These are phyloP conservation scores for Suaeda aralocaspica DNA, from an alignment of 148 eudicot species.

Conservation along the genomic window DNA sequence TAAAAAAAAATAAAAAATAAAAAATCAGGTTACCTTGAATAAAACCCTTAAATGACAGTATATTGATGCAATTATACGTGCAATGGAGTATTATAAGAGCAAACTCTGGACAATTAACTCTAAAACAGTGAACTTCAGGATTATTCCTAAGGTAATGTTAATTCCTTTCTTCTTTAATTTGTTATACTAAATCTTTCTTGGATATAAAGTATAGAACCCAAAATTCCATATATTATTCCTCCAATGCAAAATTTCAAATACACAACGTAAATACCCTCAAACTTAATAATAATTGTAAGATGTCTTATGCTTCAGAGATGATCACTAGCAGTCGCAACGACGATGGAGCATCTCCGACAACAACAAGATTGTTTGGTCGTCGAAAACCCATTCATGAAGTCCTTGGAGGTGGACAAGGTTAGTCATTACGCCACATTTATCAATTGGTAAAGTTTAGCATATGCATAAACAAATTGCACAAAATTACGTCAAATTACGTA, in stretches of 20 bases:
- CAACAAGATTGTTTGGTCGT: slow-evolving; percentile 19
- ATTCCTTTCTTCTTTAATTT: slow-evolving; percentile 14
- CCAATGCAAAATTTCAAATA: neutral
- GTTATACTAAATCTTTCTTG: slow-evolving; percentile 11
- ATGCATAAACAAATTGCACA: no score
- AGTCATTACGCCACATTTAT: no score
- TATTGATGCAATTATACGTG: no score
- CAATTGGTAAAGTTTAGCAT: no score
- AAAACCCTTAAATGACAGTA: no score
- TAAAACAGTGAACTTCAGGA: neutral
- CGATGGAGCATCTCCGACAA: neutral
- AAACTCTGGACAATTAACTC: neutral
- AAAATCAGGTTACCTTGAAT: no score
- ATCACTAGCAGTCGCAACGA: neutral
- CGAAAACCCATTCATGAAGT: slow-evolving; percentile 25
- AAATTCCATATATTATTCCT: neutral
- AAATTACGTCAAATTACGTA: no score
- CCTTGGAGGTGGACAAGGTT: slow-evolving; percentile 35
- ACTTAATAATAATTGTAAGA: neutral
- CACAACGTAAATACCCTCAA: neutral
- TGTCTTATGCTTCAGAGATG: slow-evolving; percentile 5
- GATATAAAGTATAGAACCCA: slow-evolving; percentile 17
- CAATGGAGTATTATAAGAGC: neutral
- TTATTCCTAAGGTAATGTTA: slow-evolving; percentile 13
- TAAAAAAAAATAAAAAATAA: no score